Base-by-base conservation (phyloP, 225 moss, liverwort and hornwort species). In the Lunularia cruciata region DNA sequence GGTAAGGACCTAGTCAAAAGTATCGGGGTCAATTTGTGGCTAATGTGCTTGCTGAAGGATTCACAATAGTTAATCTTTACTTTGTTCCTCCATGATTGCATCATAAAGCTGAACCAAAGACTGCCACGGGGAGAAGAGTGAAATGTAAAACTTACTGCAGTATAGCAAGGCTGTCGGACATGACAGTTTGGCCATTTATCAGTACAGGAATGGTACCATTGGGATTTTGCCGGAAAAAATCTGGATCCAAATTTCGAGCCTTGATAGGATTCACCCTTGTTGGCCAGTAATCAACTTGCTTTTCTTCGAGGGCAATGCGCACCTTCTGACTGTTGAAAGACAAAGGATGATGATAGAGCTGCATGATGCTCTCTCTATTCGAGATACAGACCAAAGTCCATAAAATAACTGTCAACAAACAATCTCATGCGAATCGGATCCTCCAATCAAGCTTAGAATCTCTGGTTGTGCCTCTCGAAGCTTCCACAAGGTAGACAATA, bases 251-350 rank as follows among this genome's bases (percentile, higher is more conserved):
- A 39, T 88, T 88, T 77, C 78, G 78, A 56, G 81, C 88, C 70
- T 88, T 85, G 80, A 88, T 76, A 58, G 85, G 85, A 72, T 88
- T 88, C n/a, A 88, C 85, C 58, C 79, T 81, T 72, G 78, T 78
- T 74, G 83, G 55, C 57, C 78, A 83, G 38, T 88, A 88, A 73
- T 88, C 85, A 57, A 88, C 58, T 31, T 69, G 72, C 64, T 85
- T 88, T 75, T 88, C 88, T 70, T 88, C 88, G 53, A 88, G 88
- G 42, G 88, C 88, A 63, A 88, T 76, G 47, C 81, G 68, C 49
- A 85, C 88, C 79, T 88, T 88, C 9, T 88, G 88, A 77, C 88
- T 85, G 73, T 88, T 88, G 80, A 88, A 69, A 60, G 88, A 88
- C 70, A 88, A 70, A 22, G 88, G 85, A 49, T 88, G 88, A 72